Conservation (phyloP, 495 filamentous ascomycete genomes). For the Podospora fimiseda region DNA sequence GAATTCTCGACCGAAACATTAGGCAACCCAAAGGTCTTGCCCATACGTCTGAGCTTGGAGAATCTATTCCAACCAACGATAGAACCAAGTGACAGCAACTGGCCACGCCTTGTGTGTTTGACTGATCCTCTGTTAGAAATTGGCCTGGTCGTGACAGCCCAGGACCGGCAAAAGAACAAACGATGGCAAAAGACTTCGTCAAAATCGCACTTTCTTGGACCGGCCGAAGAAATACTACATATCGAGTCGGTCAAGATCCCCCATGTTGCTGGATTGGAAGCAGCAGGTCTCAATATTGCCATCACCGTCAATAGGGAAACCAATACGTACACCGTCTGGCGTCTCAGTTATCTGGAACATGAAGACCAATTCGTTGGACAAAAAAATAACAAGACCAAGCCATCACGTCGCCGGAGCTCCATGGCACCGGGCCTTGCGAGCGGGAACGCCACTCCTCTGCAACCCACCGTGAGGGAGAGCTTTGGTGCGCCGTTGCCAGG, state of each 20-base stretch:
- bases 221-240: conserved; percentile 74
- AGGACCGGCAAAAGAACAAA: conserved; percentile 24
- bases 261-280: conserved; percentile 4
- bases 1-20: conserved; percentile 49
- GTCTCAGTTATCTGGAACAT: conserved; percentile 58
- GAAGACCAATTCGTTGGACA: conserved; percentile 48
- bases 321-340: conserved; percentile 73
- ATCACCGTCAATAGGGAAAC: conserved; percentile 73
- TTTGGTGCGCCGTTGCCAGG: conserved; percentile 42
- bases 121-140: conserved; percentile 84
- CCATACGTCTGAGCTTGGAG: conserved; percentile 38
- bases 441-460: conserved; percentile 74
- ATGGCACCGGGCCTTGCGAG: conserved; percentile 69
- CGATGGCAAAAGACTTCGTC: conserved; percentile 10
- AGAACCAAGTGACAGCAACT: conserved; percentile 47
- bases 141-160: conserved; percentile 65
- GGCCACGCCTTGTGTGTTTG: conserved; percentile 76
- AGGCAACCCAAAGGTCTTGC: conserved; percentile 44
- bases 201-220: conserved; percentile 46
- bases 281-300: conserved; percentile 58
- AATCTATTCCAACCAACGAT: conserved; percentile 44
- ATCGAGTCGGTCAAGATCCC: conserved; percentile 39
- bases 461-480: conserved; percentile 43
- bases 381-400: conserved; percentile 40
- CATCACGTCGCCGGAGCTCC: conserved; percentile 71